Base-by-base conservation (phyloP, 805 yeast species). In the Pichia cabralensis region DNA sequence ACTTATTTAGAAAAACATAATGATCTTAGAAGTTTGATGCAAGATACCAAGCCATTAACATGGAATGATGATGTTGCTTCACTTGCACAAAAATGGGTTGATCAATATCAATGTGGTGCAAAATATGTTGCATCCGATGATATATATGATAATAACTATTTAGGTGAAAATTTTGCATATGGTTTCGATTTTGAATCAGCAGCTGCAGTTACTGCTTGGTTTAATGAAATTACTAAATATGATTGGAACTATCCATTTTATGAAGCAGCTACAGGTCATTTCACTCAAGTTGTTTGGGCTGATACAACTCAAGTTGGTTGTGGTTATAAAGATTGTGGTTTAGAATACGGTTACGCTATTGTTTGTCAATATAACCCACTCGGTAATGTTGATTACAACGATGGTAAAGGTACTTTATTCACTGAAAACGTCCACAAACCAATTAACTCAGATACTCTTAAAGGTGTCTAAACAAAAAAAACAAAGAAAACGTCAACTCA, bases 221-320 rank as follows among this genome's bases (percentile, higher is more conserved):
- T 80, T 61, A 62, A 68, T 42, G 94, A 82, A 55, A 67, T 74
- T 35, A 37, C 48, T 29, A 32, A 51, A 6, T 80, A 78, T 61
- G 58, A 68, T 51, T 74, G 66, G 57, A 50, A 65, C 18, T 61
- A 60, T 44, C 74, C 76, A 22, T 61, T 58, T 2, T 69, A 62
- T 56, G 46, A 64, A 28, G 60, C 50, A 21, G 48, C 58, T 10
- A 74, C 86, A 28, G 89, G 89, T 31, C 95, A 84, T 57, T 84
- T 81, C 60, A 80, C 94, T 15, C 92, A 81, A 55, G 61, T 83
- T 30, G 72, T 83, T 22, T 83, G 95, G 95, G 68, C 65, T 43
- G 54, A 61, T 20, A 62, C 83, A 21, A 64, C 74, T 8, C 53
- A 64, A 43, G 37, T 83, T 12, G 95, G 94, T 14, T 83, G 95